A percentile compares a stretch with the other conserved stretches of the same genome.
Conservation (phyloP, 2,329 filamentous ascomycete species). For the Thelonectria discophora region DNA sequence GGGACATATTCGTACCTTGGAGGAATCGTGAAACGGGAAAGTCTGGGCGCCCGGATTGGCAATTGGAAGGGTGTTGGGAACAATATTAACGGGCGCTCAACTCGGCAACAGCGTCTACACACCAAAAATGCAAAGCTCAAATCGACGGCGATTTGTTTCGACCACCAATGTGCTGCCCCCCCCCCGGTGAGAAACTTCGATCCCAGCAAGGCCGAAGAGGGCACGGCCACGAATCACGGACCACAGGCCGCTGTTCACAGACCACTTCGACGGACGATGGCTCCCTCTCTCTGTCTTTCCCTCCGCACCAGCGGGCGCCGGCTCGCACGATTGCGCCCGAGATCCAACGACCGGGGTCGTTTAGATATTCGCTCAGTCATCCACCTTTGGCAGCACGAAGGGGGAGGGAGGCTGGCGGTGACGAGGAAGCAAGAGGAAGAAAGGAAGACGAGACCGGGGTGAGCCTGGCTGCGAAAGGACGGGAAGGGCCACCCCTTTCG, state of each 20-base stretch:
- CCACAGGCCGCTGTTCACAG: conserved; percentile 23
- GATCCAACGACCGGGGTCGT: conserved; percentile 37
- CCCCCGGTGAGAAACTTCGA: conserved; percentile 7
- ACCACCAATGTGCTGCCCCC: conserved; percentile 9
- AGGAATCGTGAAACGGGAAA: background rate
- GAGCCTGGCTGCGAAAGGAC: conserved; percentile 15
- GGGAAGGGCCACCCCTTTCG: conserved; percentile 9
- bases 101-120: conserved; percentile 12
- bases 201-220: conserved; percentile 12
- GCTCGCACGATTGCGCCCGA: conserved; percentile 36
- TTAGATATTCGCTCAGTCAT: conserved; percentile 38
- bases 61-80: background rate
- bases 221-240: conserved; percentile 35
- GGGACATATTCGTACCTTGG: background rate
- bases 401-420: conserved; percentile 38
- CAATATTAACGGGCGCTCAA: conserved; percentile 3
- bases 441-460: conserved; percentile 21
- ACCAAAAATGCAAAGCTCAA: conserved; percentile 6
- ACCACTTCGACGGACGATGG: conserved; percentile 1
- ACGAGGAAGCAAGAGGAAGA: conserved; percentile 14
- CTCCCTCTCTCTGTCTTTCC: background rate
- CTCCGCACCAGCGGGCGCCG: conserved; percentile 41
- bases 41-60: too few species aligned
- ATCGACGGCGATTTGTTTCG: conserved; percentile 26
- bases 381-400: conserved; percentile 6